Evolutionary conservation across 2,329 filamentous ascomycete genomes (phyloP).

Genomic region (Leptographium galeiforme): DNA sequence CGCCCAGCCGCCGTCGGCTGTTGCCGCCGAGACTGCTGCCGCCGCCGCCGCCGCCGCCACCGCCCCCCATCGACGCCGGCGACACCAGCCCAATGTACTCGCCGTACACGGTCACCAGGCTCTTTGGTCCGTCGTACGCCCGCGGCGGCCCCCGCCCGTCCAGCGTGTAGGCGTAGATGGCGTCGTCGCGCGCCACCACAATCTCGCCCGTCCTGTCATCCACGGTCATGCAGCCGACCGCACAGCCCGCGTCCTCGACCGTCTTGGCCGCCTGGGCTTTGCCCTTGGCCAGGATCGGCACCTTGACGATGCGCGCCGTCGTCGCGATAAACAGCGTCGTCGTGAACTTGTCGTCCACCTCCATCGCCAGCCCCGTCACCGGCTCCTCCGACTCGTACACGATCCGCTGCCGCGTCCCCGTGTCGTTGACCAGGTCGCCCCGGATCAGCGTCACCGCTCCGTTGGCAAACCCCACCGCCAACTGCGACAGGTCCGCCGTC

Average conservation of each 20-base stretch:
- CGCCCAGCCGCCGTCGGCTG: background rate
- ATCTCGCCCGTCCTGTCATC: conserved; percentile 71
- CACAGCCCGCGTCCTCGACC: conserved; percentile 80
- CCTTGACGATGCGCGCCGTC: conserved; percentile 71
- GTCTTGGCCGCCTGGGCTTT: conserved; percentile 81
- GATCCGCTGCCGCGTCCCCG: conserved; percentile 84
- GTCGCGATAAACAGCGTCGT: conserved; percentile 88
- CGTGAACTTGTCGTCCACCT: conserved; percentile 45
- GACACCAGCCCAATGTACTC: conserved; percentile 83
- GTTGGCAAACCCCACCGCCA: conserved; percentile 92
- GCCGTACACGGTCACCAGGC: conserved; percentile 60
- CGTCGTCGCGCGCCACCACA: conserved; percentile 86
- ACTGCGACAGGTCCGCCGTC: conserved; percentile 76
- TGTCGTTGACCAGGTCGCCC: conserved; percentile 88
- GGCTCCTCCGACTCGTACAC: conserved; percentile 96
- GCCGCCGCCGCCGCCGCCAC: conserved; percentile 29
- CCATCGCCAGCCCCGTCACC: conserved; percentile 78
- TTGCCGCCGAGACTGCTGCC: conserved; percentile 22
- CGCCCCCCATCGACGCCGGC: conserved; percentile 47
- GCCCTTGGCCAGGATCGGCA: conserved; percentile 76
- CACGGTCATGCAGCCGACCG: conserved; percentile 86
- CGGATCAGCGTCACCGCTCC: conserved; percentile 86
- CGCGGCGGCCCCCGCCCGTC: conserved; percentile 78
- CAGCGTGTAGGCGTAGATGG: conserved; percentile 81
- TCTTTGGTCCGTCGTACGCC: conserved; percentile 86